Percentiles rank a stretch among this genome's conserved stretches.
Evolutionary conservation across 768 basidiomycete species (phyloP).

Genomic region (Candolleomyces aberdarensis): DNA sequence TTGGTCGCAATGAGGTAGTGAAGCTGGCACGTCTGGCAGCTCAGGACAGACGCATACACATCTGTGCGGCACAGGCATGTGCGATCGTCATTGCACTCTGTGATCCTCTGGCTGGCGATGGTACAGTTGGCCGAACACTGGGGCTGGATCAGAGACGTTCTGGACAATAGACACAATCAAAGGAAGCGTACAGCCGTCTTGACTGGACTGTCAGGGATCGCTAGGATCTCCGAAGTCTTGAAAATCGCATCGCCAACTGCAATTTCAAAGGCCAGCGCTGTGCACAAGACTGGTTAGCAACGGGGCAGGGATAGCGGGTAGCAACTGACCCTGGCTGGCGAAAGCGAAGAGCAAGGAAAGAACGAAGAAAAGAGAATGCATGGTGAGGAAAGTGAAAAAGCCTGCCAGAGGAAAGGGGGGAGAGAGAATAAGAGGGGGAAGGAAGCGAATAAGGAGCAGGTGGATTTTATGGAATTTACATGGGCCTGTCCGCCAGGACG

Average conservation of each 20-base stretch:
- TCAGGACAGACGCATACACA: slow-evolving; percentile 40
- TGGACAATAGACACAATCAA: slow-evolving; percentile 19
- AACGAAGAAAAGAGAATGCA: slow-evolving; percentile 28
- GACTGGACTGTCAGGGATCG: slow-evolving; percentile 30
- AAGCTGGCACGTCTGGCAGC: slow-evolving; percentile 72
- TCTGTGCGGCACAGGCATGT: slow-evolving; percentile 51
- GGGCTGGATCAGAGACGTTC: background rate
- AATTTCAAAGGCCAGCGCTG: slow-evolving; percentile 49
- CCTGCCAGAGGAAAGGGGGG: slow-evolving; percentile 23
- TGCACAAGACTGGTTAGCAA: background rate
- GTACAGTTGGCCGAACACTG: slow-evolving; percentile 37
- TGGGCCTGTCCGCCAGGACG: slow-evolving; percentile 4
- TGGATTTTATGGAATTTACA: background rate
- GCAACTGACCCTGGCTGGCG: slow-evolving; percentile 57
- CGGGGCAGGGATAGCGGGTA: background rate
- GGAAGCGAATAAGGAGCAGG: slow-evolving; percentile 11
- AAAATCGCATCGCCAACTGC: slow-evolving; percentile 37
- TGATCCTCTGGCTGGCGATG: slow-evolving; percentile 18
- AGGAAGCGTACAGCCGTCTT: slow-evolving; percentile 23
- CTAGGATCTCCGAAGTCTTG: slow-evolving; percentile 42
- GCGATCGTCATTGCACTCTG: slow-evolving; percentile 44
- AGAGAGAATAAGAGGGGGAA: slow-evolving; percentile 11
- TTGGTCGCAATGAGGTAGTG: slow-evolving; percentile 48
- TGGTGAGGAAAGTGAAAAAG: slow-evolving; percentile 17
- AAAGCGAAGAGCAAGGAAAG: slow-evolving; percentile 40